Percentiles rank a stretch among this genome's conserved stretches.
Conservation (phyloP, 176 grass and related monocot genomes). For the Olyra latifolia region DNA sequence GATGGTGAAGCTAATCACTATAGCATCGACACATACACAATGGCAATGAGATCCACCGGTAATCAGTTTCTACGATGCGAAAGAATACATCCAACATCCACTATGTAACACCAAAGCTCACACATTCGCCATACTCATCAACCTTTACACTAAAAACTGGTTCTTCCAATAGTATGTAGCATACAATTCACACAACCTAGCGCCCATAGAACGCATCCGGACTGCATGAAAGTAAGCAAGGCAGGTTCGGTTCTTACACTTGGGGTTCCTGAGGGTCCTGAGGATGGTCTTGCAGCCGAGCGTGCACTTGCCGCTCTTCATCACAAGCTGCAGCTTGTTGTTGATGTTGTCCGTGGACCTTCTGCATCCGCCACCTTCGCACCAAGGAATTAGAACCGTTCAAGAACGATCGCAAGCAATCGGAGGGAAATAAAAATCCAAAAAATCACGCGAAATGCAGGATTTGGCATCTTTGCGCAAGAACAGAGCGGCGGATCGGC, state of each 20-base stretch:
- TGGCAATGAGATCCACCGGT: slow-evolving; percentile 36
- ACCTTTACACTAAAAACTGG: background rate
- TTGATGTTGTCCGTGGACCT: slow-evolving; percentile 94
- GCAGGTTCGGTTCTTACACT: slow-evolving; percentile 42
- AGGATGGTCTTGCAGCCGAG: slow-evolving; percentile 97
- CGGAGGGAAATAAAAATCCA: background rate
- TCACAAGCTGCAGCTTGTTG: slow-evolving; percentile 91
- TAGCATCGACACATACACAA: slow-evolving; percentile 31
- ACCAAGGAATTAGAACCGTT: background rate
- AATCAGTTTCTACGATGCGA: slow-evolving; percentile 43
- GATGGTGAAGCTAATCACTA: background rate
- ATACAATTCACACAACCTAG: background rate
- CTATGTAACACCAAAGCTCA: background rate
- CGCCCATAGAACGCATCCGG: too few relatives aligned
- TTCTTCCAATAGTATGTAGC: background rate
- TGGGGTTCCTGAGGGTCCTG: slow-evolving; percentile 81
- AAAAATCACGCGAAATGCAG: background rate
- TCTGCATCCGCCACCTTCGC: slow-evolving; percentile 41
- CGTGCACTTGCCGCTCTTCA: slow-evolving; percentile 99
- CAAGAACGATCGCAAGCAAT: background rate
- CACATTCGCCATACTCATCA: background rate
- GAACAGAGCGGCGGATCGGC: background rate
- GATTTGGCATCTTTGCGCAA: background rate
- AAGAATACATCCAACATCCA: background rate
- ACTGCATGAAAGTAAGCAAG: background rate